Base-by-base conservation (phyloP, 371 early-diverging fungal species). In the Mucor sp. region DNA sequence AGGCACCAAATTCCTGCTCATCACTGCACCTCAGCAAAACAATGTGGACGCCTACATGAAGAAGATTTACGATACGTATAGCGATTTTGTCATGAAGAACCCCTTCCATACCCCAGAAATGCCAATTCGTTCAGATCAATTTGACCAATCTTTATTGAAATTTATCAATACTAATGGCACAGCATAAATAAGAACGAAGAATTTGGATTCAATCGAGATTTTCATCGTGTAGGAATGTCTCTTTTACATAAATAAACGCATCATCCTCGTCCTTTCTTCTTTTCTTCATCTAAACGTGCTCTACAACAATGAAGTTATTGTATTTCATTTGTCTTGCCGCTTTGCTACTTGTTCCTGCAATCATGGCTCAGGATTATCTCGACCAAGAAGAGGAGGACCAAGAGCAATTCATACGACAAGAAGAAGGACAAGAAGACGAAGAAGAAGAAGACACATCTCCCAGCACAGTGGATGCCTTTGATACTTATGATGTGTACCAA, bases 101-200 rank as follows among this genome's bases (percentile, higher is more conserved):
- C 99, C 99, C 30, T 99, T 99, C 77, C 94, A 99, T 85, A 95
- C 92, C 60, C 93, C 96, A 21, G 99, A 99, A 75, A 99, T 99
- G 99, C 99, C 99, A 19, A 97, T 99, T 65, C 92, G 98, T 19
- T 95, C 93, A 4, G 98, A 98, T 60, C 87, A 94, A 72, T 99
- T 99, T 82, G 99, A 99, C 75, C 74, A 87, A 21, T 83, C 90
- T 64, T 71, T 98, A 47, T 65, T 80, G 33, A 93, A 92, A 74
- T 86, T 95, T 12, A 89, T 93, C n/a, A 81, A 83, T 60, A 61
- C 63, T 21, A 37, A 27, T n/a, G 56, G 59, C 19, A 23, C 60
- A 32, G 21, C 59, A 21, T 63, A 60, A 60, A 32, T 32, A 57
- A 32, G 33, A 14, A 25, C 25, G 53, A 27, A 53, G 27, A 53